phyloP scores from a whole-genome alignment of 2,329 filamentous ascomycete genomes.

The Pseudogymnoascus sp. region DNA sequence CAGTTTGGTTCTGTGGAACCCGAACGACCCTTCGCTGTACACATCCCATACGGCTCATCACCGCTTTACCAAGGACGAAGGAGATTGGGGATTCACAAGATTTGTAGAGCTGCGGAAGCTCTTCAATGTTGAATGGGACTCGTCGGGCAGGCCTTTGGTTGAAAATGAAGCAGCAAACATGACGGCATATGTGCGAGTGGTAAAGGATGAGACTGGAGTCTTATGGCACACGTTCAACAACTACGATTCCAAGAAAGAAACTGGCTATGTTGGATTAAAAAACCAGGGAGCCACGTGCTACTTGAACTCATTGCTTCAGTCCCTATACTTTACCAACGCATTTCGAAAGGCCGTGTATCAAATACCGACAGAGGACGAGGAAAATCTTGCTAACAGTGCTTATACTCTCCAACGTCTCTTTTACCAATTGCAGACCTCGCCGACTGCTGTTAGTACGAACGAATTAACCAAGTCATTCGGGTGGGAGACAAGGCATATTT shows the following conservation, averaged over 20 bases:
- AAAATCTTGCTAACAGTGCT: conserved; percentile 76
- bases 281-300: conserved; percentile 95
- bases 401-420: conserved; percentile 91
- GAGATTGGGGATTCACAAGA: conserved; percentile 97
- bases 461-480: conserved; percentile 96
- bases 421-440: conserved; percentile 85
- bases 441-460: conserved; percentile 74
- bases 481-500: conserved; percentile 96
- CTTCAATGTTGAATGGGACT: conserved; percentile 71
- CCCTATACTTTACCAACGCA: conserved; percentile 78
- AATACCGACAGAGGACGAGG: conserved; percentile 84
- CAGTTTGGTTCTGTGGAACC: conserved; percentile 87
- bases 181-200: conserved; percentile 72
- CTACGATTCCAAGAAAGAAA: conserved; percentile 99
- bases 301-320: conserved; percentile 76
- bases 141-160: conserved; percentile 58
- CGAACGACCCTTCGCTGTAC: conserved; percentile 80
- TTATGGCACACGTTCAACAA: conserved; percentile 87
- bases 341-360: conserved; percentile 97
- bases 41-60: conserved; percentile 79
- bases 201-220: conserved; percentile 82
- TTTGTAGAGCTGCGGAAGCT: conserved; percentile 84
- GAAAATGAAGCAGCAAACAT: conserved; percentile 72
- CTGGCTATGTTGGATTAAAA: conserved; percentile 89
- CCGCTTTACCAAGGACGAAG: conserved; percentile 91